Evolutionary conservation across 2,329 filamentous ascomycete genomes (phyloP).

Genomic region (Xylaria sp.): DNA sequence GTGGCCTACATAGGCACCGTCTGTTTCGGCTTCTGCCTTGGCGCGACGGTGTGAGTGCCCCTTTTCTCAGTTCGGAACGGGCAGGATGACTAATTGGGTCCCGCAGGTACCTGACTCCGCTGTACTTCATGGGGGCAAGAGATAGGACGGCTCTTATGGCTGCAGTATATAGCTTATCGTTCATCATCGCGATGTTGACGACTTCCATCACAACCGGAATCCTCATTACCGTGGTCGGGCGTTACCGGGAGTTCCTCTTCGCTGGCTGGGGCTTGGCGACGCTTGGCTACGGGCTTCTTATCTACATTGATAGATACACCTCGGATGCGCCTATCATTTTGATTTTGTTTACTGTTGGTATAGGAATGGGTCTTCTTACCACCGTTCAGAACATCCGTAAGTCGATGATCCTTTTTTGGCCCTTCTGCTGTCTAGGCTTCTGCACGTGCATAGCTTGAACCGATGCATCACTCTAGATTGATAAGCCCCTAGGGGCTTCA

Average conservation of each 20-base stretch:
- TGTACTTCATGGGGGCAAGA: neutral
- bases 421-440: neutral
- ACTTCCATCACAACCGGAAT: neutral
- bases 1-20: neutral
- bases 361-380: neutral
- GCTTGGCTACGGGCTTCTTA: neutral
- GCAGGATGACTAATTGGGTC: neutral
- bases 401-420: neutral
- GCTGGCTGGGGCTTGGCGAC: neutral
- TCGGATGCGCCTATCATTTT: neutral
- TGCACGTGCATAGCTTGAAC: neutral
- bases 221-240: neutral
- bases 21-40: neutral
- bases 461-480: too few species aligned
- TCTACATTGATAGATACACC: neutral
- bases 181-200: neutral
- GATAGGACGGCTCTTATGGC: neutral
- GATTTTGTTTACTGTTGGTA: neutral
- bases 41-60: neutral
- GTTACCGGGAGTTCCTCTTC: neutral
- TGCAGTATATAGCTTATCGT: neutral
- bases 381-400: neutral
- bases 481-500: too few species aligned
- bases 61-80: neutral
- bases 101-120: neutral